phyloP scores from a whole-genome alignment of 768 basidiomycete species.

The Chalciporus piperatus region DNA sequence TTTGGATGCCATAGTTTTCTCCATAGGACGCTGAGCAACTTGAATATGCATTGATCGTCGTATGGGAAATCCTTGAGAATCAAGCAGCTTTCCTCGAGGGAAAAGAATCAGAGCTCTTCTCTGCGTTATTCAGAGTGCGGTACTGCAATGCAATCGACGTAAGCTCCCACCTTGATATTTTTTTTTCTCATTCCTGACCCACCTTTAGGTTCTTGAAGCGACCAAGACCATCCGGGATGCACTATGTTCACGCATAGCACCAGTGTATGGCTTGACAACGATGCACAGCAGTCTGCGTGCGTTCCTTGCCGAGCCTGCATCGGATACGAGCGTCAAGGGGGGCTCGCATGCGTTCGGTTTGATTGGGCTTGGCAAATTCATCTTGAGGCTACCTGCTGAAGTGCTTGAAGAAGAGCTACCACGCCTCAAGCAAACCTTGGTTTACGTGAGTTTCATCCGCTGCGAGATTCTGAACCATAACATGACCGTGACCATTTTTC shows the following conservation, averaged over 20 bases:
- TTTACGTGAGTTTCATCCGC: conserved; percentile 47
- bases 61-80: conserved; percentile 82
- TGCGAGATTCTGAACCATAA: neutral
- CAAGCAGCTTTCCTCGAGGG: conserved; percentile 75
- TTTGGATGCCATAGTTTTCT: conserved; percentile 2
- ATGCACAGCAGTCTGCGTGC: conserved; percentile 69
- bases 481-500: conserved; percentile 4
- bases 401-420: conserved; percentile 87
- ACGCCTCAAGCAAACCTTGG: conserved; percentile 66
- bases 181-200: neutral
- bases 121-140: conserved; percentile 65
- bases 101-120: conserved; percentile 73
- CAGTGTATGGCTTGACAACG: conserved; percentile 82
- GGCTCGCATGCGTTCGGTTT: conserved; percentile 79
- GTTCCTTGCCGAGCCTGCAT: conserved; percentile 55
- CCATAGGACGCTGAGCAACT: conserved; percentile 59
- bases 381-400: conserved; percentile 75
- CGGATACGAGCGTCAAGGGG: conserved; percentile 55
- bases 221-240: conserved; percentile 79
- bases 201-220: conserved; percentile 69
- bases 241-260: conserved; percentile 68
- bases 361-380: conserved; percentile 80
- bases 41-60: conserved; percentile 74
- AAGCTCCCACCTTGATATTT: conserved; percentile 22
- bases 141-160: conserved; percentile 73